Evolutionary conservation across 108 stramenopile genomes (phyloP), one percentile per base, ranked within the genome.

Genomic region (Bacterosira constricta): DNA sequence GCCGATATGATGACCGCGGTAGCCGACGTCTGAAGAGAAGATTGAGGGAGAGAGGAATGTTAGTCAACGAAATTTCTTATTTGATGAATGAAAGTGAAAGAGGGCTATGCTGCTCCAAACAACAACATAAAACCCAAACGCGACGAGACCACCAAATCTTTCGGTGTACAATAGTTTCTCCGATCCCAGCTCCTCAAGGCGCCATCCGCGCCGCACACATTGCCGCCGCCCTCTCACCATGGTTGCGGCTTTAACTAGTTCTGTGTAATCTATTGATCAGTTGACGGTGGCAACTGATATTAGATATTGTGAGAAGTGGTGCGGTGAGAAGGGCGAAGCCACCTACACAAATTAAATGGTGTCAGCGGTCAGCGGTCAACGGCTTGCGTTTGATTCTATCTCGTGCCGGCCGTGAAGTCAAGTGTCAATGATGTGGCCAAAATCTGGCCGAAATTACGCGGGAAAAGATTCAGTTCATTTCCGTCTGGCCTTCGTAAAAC

Each of bases 1-100:
- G 89, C 82, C 17, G 79, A 58, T 54, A 89, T 65, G 75, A 96
- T 92, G 75, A 92, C 64, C 60, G 73, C 69, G 25, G 88, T 86
- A 59, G 91, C 92, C 12, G 84, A 58, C 36, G 66, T 52, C 91
- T 92, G 69, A 21, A 35, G 29, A 63, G 51, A 34, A 30, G 2
- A 12, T 5, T 17, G 35, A 60, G 39, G 21, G 10, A 12, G 15
- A 61, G 17, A 3, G 58, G 29, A 15, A n/a, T 41, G 44, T 61
- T 20, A 61, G 41, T 61, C n/a, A n/a, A n/a, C n/a, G n/a, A n/a
- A n/a, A n/a, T n/a, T n/a, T n/a, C n/a, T n/a, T n/a, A n/a, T n/a
- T n/a, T n/a, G n/a, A n/a, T n/a, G 31, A 17, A 35, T 34, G 9
- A 30, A 52, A 52, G 12, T 42, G 15, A 4, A 1, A 3, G 12